phyloP scores from a whole-genome alignment of 2,329 filamentous ascomycete genomes.

The Fonsecaea nubica region DNA sequence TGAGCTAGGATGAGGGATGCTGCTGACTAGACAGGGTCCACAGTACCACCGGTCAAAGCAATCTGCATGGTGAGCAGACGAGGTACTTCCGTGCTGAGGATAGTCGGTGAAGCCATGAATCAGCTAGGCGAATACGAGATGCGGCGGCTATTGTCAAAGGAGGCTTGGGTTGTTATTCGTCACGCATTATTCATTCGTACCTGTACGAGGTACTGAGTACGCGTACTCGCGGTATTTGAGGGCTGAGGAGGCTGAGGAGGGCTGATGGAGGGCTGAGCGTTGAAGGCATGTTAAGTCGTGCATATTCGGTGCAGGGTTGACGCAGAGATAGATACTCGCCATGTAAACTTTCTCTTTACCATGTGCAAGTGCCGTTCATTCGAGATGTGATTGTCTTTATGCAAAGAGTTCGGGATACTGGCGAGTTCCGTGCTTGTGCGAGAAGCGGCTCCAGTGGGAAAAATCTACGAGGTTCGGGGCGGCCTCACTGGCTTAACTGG shows the following conservation, averaged over 20 bases:
- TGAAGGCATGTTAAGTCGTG: too few species aligned
- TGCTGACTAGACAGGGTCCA: neutral
- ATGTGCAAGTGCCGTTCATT: too few species aligned
- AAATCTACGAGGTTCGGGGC: neutral
- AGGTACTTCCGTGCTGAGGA: slow-evolving; percentile 1
- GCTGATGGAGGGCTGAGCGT: neutral
- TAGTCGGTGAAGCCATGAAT: neutral
- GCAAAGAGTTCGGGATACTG: slow-evolving; percentile 6
- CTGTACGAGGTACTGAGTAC: too few species aligned
- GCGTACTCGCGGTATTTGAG: neutral
- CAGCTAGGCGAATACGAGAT: slow-evolving; percentile 1
- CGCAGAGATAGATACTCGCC: too few species aligned
- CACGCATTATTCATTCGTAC: neutral
- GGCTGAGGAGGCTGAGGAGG: neutral
- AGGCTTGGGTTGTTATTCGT: neutral
- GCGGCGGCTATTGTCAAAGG: neutral
- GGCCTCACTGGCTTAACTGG: neutral
- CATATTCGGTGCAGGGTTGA: too few species aligned
- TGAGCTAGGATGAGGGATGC: neutral
- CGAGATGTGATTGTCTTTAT: neutral
- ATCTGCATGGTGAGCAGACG: slow-evolving; percentile 14
- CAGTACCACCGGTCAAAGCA: neutral
- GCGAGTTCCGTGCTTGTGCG: neutral
- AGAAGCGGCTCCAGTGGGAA: neutral
- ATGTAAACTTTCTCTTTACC: too few species aligned